Percentiles rank a stretch among this genome's conserved stretches.
These are phyloP conservation scores for Sarcomyxa edulis DNA, from an alignment of 768 basidiomycete species.

Conservation along the genomic window DNA sequence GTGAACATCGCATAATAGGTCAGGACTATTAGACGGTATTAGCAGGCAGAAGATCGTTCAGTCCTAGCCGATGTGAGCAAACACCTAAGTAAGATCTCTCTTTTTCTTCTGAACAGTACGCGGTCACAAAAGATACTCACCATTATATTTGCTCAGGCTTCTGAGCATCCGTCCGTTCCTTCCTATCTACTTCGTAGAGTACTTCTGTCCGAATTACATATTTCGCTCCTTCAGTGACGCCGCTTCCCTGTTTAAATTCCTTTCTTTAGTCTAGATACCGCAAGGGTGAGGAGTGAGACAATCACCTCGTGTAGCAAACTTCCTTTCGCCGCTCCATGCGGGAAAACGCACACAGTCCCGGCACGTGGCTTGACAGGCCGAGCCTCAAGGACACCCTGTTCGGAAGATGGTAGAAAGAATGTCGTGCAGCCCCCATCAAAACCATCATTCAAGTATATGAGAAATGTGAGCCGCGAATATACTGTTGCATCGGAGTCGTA, in stretches of 20 bases:
- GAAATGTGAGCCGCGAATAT: constrained; percentile 42
- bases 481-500: constrained; percentile 44
- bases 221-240: constrained; percentile 28
- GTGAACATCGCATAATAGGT: no score
- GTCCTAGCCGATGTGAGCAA: no score
- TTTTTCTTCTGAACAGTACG: no score
- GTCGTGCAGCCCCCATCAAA: constrained; percentile 47
- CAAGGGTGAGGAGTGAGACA: neutral
- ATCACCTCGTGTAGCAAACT: constrained; percentile 29
- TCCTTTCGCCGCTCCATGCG: constrained; percentile 30
- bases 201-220: constrained; percentile 35
- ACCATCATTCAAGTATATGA: constrained; percentile 46
- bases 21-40: no score
- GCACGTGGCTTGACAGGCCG: constrained; percentile 40
- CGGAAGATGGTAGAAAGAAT: constrained; percentile 45
- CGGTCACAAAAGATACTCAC: no score
- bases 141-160: no score
- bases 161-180: constrained; percentile 22
- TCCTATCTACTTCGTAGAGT: constrained; percentile 30
- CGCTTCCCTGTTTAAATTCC: constrained; percentile 26
- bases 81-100: no score
- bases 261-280: neutral
- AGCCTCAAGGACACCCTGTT: constrained; percentile 39
- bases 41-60: no score
- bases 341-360: constrained; percentile 47